These are phyloP conservation scores for Alloascoidea hylecoeti DNA, from an alignment of 805 yeast genomes.

Conservation along the genomic window DNA sequence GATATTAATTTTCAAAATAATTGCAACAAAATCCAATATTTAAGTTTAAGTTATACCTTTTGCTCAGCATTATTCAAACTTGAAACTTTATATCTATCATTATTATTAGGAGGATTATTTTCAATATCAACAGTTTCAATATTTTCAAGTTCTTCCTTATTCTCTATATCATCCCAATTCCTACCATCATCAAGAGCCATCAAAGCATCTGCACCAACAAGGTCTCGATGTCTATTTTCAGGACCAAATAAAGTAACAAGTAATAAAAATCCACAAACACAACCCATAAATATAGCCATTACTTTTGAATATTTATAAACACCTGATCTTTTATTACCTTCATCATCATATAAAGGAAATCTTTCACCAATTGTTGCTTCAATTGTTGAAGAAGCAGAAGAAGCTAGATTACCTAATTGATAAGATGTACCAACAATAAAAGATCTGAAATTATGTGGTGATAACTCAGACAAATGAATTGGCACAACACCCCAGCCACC, in stretches of 20 bases:
- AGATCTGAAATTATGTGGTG: slow-evolving; percentile 51
- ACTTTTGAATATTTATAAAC: slow-evolving; percentile 51
- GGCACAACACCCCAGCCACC: slow-evolving; percentile 71
- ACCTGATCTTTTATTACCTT: slow-evolving; percentile 17
- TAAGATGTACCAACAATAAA: slow-evolving; percentile 48
- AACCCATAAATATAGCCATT: slow-evolving; percentile 57
- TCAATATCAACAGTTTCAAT: not conserved
- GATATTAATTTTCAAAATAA: too few relatives aligned
- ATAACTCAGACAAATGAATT: slow-evolving; percentile 47
- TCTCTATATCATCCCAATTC: not conserved
- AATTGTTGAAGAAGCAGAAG: slow-evolving; percentile 59
- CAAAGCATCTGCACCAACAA: slow-evolving; percentile 5
- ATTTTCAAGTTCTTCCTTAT: not conserved
- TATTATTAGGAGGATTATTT: too few relatives aligned
- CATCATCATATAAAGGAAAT: slow-evolving; percentile 33
- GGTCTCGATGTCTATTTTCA: slow-evolving; percentile 29
- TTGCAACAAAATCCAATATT: too few relatives aligned
- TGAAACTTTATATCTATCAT: too few relatives aligned
- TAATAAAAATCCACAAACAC: slow-evolving; percentile 40
- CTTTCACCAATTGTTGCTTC: slow-evolving; percentile 46
- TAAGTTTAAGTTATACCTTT: too few relatives aligned
- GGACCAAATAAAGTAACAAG: slow-evolving; percentile 41
- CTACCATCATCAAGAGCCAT: not conserved
- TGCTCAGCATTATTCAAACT: too few relatives aligned
- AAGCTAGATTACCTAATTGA: slow-evolving; percentile 62